Base-by-base conservation (phyloP, 1,284 basidiomycete species). In the Ceraceosorus guamensis region DNA sequence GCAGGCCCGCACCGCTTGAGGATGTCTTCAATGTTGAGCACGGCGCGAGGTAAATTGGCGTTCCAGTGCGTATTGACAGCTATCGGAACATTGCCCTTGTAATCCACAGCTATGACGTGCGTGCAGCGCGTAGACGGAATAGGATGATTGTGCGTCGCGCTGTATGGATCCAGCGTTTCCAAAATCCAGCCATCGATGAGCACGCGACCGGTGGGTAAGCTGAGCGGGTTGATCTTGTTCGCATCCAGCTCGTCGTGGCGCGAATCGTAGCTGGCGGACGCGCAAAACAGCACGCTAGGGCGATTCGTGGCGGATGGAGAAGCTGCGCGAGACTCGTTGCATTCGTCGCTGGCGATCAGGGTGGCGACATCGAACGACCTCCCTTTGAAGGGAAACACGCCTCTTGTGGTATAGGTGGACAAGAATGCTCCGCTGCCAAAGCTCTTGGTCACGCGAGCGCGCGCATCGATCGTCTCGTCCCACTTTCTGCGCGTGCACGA, bases 111-210 rank as follows among this genome's bases (percentile, higher is more conserved):
- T 5, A 88, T 85, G 44, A 96, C 81, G 62, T 91, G 83, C 49
- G 88, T 93, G 77, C 90, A 92, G 53, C 88, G 80, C 30, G 93
- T 91, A 2, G 91, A 96, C 0, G 93, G 93, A 47, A 98, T 96
- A 13, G 89, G 84, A 73, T 92, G 93, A 67, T 90, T 91, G 33
- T 49, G 46, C 76, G 95, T 91, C 59, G 87, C 86, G 46, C 89
- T 89, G 75, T 98, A 98, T 0, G 95, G 93, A 75, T 98, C 93
- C 46, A 98, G 82, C 1, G 92, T 97, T 79, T 99, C 91, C 64
- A 96, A 78, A 46, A 96, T 86, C 95, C 95, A 99, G 0, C 89
- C 93, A 67, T 97, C 91, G 3, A 99, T 79, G 61, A 89, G 85
- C 46, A 92, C 80, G 18, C 87, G 84, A 0, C 91, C 92, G 7